These are phyloP conservation scores for Botryotinia convoluta DNA, from an alignment of 2,329 filamentous ascomycete species.

Conservation along the genomic window DNA sequence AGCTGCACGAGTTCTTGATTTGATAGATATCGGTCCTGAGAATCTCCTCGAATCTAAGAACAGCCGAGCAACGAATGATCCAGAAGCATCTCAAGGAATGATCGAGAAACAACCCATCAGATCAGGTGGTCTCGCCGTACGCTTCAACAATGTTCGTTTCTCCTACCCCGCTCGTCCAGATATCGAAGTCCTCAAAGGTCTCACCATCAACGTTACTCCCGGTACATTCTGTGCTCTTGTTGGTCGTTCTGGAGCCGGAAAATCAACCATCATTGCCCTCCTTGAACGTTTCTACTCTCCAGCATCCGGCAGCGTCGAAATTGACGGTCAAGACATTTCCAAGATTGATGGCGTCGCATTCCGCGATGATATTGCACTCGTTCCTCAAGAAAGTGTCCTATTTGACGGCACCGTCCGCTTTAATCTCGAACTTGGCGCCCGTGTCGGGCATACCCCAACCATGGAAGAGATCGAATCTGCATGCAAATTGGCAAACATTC, in stretches of 20 bases:
- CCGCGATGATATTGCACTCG: slow-evolving; percentile 53
- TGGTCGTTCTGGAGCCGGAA: slow-evolving; percentile 64
- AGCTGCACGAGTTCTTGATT: slow-evolving; percentile 53
- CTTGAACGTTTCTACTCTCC: slow-evolving; percentile 54
- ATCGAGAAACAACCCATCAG: slow-evolving; percentile 1
- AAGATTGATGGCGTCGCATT: slow-evolving; percentile 52
- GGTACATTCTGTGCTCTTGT: slow-evolving; percentile 63
- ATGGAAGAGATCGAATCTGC: slow-evolving; percentile 63
- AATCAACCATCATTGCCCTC: slow-evolving; percentile 61
- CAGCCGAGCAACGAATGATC: background rate
- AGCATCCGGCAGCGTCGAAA: slow-evolving; percentile 45
- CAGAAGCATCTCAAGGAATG: background rate
- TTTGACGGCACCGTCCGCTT: slow-evolving; percentile 56
- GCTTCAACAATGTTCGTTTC: slow-evolving; percentile 60
- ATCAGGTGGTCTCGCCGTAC: slow-evolving; percentile 20
- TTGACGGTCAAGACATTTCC: slow-evolving; percentile 59
- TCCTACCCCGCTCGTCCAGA: slow-evolving; percentile 63
- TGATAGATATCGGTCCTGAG: slow-evolving; percentile 46
- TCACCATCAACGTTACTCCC: slow-evolving; percentile 55
- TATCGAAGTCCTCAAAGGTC: slow-evolving; percentile 52
- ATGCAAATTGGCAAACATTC: slow-evolving; percentile 61
- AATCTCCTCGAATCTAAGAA: background rate
- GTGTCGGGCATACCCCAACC: slow-evolving; percentile 53
- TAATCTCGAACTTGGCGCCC: slow-evolving; percentile 54
- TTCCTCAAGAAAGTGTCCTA: slow-evolving; percentile 56